phyloP scores from a whole-genome alignment of 73 alveolate genomes.

The Paramecium tetraurelia region DNA sequence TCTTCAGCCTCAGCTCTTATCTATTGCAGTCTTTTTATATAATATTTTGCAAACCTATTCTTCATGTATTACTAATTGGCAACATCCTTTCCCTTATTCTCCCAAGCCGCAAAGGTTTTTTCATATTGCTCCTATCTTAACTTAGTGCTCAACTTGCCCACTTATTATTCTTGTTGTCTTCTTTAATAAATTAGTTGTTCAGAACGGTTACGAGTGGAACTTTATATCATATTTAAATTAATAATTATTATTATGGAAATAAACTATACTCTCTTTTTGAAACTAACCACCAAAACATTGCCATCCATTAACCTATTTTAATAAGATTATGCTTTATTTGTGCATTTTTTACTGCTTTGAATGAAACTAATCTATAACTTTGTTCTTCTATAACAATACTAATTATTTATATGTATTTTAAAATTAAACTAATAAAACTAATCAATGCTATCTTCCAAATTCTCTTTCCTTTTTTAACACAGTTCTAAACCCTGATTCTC shows the following conservation, averaged over 20 bases:
- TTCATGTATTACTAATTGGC: conserved; percentile 10
- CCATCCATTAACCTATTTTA: neutral
- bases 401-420: neutral
- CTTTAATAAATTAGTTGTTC: conserved; percentile 1
- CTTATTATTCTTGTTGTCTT: neutral
- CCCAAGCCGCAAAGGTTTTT: conserved; percentile 60
- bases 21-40: neutral
- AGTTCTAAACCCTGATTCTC: conserved; percentile 56
- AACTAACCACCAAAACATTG: neutral
- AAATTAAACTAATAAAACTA: neutral
- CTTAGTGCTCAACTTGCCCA: conserved; percentile 13
- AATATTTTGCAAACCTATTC: neutral
- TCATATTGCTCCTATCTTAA: conserved; percentile 50
- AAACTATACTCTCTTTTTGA: neutral
- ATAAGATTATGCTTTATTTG: neutral
- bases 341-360: neutral
- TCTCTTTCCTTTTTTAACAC: conserved; percentile 9
- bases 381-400: too few relatives aligned
- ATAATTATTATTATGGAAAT: neutral
- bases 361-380: neutral
- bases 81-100: conserved; percentile 56
- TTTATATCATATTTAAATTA: conserved; percentile 34
- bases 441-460: neutral
- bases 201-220: conserved; percentile 48
- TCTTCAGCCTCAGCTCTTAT: conserved; percentile 29